These are phyloP conservation scores for Cryptococcus sp. DNA, from an alignment of 1,284 basidiomycete genomes.

Conservation along the genomic window DNA sequence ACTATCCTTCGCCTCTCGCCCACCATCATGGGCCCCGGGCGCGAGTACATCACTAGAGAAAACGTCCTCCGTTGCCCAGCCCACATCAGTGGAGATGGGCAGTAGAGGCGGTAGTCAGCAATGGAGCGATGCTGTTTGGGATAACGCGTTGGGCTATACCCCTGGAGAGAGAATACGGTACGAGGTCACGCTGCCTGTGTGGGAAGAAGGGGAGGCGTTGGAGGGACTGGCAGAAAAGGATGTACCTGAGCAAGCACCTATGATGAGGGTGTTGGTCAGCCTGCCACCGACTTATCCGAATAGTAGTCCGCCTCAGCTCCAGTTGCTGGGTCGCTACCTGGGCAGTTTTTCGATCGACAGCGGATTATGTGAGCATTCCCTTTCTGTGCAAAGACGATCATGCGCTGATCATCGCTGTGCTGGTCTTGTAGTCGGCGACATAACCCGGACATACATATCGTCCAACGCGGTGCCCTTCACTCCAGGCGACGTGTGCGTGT, in stretches of 20 bases:
- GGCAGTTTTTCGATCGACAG: slow-evolving; percentile 61
- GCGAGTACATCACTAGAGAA: not conserved
- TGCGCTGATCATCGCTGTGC: not conserved
- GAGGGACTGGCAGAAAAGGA: slow-evolving; percentile 18
- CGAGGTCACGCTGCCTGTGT: slow-evolving; percentile 60
- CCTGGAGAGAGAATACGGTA: slow-evolving; percentile 62
- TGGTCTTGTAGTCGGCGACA: slow-evolving; percentile 60
- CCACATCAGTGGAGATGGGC: slow-evolving; percentile 2
- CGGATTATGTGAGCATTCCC: slow-evolving; percentile 45
- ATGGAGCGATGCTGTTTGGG: slow-evolving; percentile 32
- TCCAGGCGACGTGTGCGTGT: slow-evolving; percentile 75
- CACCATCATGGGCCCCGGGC: slow-evolving; percentile 2
- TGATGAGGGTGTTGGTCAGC: slow-evolving; percentile 69
- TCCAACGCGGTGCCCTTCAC: slow-evolving; percentile 71
- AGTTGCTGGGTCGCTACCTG: slow-evolving; percentile 81
- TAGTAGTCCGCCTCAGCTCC: slow-evolving; percentile 72
- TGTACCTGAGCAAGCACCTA: slow-evolving; percentile 38
- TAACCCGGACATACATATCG: slow-evolving; percentile 81
- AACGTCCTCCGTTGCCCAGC: not conserved
- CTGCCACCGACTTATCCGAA: slow-evolving; percentile 72
- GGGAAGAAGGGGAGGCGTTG: slow-evolving; percentile 55
- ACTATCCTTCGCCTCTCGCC: slow-evolving; percentile 29
- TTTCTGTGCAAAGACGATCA: not conserved
- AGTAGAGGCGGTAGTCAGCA: slow-evolving; percentile 36
- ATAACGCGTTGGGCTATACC: slow-evolving; percentile 30